Evolutionary conservation across 202 grass and related monocot genomes (phyloP), one percentile per base, ranked within the genome.

Genomic region (Bolboschoenoplectus hybrid): DNA sequence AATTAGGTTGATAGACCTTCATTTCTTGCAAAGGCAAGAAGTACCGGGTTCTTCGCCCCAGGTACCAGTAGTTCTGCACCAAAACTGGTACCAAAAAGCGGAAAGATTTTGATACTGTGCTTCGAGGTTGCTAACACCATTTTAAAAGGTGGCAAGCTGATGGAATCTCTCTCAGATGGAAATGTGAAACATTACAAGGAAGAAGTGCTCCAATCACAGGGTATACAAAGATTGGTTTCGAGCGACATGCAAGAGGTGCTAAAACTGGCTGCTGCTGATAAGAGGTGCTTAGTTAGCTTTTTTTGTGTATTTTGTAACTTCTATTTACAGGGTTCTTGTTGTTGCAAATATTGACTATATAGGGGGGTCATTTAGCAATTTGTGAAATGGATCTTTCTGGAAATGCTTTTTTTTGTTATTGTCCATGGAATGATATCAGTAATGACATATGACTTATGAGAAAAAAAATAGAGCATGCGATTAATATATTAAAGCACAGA

Each of bases 101-200:
- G 51, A 32, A 92, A 70, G 43, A 87, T 91, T 64, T 38, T 20
- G 20, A 89, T 92, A 66, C 44, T 95, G 73, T 84, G 87, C 41
- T 91, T 95, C 41, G 93, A 95, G 85, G 71, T 95, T 66, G 90
- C 93, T 60, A 95, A 95, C 83, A 92, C 87, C 67, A 86, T 95
- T 86, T 85, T 85, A 9, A 95, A 86, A 88, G 89, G 87, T 14
- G 87, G 46, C 76, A 92, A 86, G 63, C 78, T 92, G 52, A 86
- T 92, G 79, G 81, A 82, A 36, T 89, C 81, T 40, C 72, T 95
- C 69, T 91, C 90, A 17, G 85, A 92, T 69, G 78, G 82, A 70
- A 89, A 85, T 71, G 63, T 89, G 49, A 88, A 60, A 56, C 51
- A 89, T 36, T 82, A 85, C 49, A 91, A 91, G 77, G 62, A 83